Conservation (phyloP, 805 yeast genomes). For the Candida ovalis region DNA sequence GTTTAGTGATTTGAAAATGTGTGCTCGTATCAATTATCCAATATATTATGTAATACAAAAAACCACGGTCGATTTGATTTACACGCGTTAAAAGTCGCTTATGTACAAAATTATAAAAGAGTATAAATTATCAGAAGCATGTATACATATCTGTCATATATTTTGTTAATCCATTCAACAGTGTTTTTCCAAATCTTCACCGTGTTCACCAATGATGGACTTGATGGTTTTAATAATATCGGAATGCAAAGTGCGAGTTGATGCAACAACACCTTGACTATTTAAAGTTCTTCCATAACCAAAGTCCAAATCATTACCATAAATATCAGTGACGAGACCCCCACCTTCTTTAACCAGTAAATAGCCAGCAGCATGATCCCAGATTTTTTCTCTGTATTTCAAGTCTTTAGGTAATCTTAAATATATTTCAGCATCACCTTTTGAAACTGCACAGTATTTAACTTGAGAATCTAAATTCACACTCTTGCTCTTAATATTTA, state of each 20-base stretch:
- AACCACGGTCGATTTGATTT: no score
- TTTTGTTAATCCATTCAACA: constrained; percentile 11
- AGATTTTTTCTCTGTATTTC: constrained; percentile 84
- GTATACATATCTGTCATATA: background rate
- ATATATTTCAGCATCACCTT: constrained; percentile 91
- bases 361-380: constrained; percentile 99
- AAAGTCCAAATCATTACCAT: constrained; percentile 72
- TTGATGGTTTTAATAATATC: constrained; percentile 48
- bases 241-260: constrained; percentile 46
- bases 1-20: no score
- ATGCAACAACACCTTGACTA: constrained; percentile 93
- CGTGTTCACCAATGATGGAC: constrained; percentile 31
- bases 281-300: constrained; percentile 78
- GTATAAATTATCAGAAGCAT: background rate
- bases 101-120: no score
- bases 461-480: constrained; percentile 93
- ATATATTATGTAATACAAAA: no score
- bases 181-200: constrained; percentile 28
- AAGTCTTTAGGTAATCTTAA: constrained; percentile 78
- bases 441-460: constrained; percentile 85
- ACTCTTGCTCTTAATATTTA: constrained; percentile 55
- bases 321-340: constrained; percentile 83
- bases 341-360: constrained; percentile 86
- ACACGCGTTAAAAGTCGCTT: no score
- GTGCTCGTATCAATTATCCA: no score